These are phyloP conservation scores for Geotrichum citri-aurantii DNA, from an alignment of 1,139 yeast species.

Conservation along the genomic window DNA sequence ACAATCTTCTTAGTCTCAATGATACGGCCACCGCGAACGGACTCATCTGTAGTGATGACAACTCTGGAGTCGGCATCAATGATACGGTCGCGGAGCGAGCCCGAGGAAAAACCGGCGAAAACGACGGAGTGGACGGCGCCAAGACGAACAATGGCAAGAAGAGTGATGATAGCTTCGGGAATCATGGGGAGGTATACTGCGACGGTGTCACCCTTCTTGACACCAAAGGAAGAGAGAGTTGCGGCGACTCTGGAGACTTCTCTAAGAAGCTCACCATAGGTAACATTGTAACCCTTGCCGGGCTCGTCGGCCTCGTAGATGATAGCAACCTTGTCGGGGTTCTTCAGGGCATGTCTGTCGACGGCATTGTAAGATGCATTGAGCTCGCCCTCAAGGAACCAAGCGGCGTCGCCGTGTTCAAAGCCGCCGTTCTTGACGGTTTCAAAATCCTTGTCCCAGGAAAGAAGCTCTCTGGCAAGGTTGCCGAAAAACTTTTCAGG, in stretches of 20 bases:
- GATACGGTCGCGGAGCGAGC: slow-evolving; percentile 70
- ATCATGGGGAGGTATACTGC: slow-evolving; percentile 86
- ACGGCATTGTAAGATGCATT: slow-evolving; percentile 75
- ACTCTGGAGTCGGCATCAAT: slow-evolving; percentile 68
- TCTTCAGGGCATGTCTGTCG: slow-evolving; percentile 69
- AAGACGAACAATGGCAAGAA: slow-evolving; percentile 67
- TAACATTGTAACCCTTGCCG: slow-evolving; percentile 53
- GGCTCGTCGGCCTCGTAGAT: slow-evolving; percentile 79
- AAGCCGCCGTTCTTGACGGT: slow-evolving; percentile 52
- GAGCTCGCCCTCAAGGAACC: slow-evolving; percentile 73
- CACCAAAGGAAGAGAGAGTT: slow-evolving; percentile 48
- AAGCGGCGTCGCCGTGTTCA: slow-evolving; percentile 60
- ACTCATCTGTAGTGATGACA: slow-evolving; percentile 76
- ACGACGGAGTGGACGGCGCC: slow-evolving; percentile 83
- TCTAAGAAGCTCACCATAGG: slow-evolving; percentile 66
- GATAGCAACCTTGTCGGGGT: slow-evolving; percentile 70
- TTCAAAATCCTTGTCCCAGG: slow-evolving; percentile 62
- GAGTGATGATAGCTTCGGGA: slow-evolving; percentile 69
- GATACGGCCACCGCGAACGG: slow-evolving; percentile 76
- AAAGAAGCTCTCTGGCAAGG: slow-evolving; percentile 50
- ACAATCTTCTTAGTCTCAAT: slow-evolving; percentile 79
- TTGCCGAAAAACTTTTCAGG: slow-evolving; percentile 63
- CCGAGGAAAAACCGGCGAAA: slow-evolving; percentile 77
- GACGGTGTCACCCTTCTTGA: slow-evolving; percentile 74
- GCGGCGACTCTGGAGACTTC: slow-evolving; percentile 56